Evolutionary conservation across 768 basidiomycete species (phyloP).

Genomic region (Postia placenta): DNA sequence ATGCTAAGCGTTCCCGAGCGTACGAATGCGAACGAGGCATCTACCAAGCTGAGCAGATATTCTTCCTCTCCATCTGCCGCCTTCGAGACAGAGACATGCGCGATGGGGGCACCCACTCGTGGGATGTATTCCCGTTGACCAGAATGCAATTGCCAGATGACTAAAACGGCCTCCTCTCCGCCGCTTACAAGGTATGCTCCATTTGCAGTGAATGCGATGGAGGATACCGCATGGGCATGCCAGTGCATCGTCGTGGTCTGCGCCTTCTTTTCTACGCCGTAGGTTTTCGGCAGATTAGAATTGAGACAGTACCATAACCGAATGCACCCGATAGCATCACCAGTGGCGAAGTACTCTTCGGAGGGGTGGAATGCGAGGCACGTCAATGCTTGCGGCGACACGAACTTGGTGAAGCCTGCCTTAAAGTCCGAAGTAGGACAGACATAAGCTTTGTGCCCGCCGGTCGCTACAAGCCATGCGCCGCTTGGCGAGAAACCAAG

Average conservation of each 20-base stretch:
- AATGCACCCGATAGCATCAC: conserved; percentile 80
- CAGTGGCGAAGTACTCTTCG: conserved; percentile 94
- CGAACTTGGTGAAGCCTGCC: conserved; percentile 75
- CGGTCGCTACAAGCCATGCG: conserved; percentile 68
- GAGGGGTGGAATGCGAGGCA: conserved; percentile 84
- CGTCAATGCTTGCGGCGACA: conserved; percentile 73
- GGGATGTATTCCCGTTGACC: conserved; percentile 91
- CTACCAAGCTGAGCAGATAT: conserved; percentile 76
- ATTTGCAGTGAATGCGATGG: conserved; percentile 81
- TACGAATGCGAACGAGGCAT: conserved; percentile 77
- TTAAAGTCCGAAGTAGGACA: conserved; percentile 49
- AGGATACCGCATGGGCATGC: conserved; percentile 93
- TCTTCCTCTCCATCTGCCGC: conserved; percentile 64
- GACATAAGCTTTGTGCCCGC: conserved; percentile 75
- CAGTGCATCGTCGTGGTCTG: conserved; percentile 89
- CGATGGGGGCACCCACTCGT: conserved; percentile 83
- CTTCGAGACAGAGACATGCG: conserved; percentile 55
- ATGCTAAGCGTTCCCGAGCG: conserved; percentile 68
- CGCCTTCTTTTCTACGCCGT: conserved; percentile 69
- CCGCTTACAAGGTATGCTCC: conserved; percentile 92
- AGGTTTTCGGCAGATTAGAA: conserved; percentile 37
- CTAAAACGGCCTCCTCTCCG: conserved; percentile 94
- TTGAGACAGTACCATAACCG: conserved; percentile 91
- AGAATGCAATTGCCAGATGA: conserved; percentile 91
- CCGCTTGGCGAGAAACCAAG: conserved; percentile 74